A percentile compares a stretch with the other conserved stretches of the same genome.
Evolutionary conservation across 345 rosid genomes (phyloP).

Genomic region (Arabidopsis suecica): DNA sequence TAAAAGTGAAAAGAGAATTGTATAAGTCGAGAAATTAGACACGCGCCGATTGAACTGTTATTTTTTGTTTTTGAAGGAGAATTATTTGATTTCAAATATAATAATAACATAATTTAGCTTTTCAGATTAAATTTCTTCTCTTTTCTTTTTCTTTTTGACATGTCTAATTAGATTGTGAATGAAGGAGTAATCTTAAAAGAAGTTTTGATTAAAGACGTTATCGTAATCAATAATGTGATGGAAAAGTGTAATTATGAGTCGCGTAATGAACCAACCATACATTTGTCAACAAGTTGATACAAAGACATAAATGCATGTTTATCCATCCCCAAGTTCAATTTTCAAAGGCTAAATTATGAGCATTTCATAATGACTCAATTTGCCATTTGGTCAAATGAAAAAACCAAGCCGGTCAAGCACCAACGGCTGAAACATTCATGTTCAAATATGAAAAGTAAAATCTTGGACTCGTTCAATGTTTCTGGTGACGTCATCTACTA

Average conservation of each 20-base stretch:
- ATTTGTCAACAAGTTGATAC: slow-evolving; percentile 20
- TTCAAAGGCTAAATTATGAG: neutral
- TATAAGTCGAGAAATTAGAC: too few species aligned
- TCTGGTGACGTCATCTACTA: neutral
- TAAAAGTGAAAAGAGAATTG: too few species aligned
- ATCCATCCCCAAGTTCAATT: slow-evolving; percentile 5
- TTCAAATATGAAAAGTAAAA: neutral
- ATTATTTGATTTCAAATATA: too few species aligned
- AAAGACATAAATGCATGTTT: slow-evolving; percentile 34
- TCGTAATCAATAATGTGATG: slow-evolving; percentile 17
- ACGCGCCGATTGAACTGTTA: too few species aligned
- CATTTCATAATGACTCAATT: neutral
- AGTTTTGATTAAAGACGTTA: slow-evolving; percentile 14
- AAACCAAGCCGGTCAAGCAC: slow-evolving; percentile 16
- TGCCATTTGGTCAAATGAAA: slow-evolving; percentile 23
- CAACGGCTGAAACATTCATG: neutral
- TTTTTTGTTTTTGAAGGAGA: too few species aligned
- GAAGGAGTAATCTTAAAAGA: neutral
- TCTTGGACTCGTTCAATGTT: neutral
- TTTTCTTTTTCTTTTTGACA: too few species aligned
- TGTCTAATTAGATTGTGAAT: neutral
- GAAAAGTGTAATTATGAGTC: slow-evolving; percentile 26
- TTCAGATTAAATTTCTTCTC: too few species aligned
- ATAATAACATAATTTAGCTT: too few species aligned
- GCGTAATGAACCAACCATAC: neutral